Conservation (phyloP, 495 filamentous ascomycete genomes). For the Neohortaea acidophila region DNA sequence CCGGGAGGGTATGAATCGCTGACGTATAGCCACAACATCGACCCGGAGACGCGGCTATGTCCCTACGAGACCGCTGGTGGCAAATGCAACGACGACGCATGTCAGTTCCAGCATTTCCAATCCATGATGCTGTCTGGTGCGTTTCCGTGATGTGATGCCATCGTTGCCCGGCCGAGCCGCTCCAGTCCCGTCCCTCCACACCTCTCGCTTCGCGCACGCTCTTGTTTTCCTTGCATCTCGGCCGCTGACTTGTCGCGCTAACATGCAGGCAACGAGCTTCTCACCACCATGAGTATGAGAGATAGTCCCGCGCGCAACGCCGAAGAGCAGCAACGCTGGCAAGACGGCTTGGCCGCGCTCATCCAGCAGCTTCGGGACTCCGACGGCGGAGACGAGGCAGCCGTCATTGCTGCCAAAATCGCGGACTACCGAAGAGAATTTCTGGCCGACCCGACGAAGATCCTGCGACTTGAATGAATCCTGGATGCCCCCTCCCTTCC, state of each 20-base stretch:
- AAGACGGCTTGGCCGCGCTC: constrained; percentile 56
- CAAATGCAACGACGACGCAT: constrained; percentile 57
- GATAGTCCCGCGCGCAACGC: constrained; percentile 45
- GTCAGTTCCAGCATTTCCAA: constrained; percentile 65
- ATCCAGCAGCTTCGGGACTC: constrained; percentile 59
- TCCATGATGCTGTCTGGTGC: constrained; percentile 67
- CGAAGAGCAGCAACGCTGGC: constrained; percentile 57
- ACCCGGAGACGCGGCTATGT: constrained; percentile 58
- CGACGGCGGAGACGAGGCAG: constrained; percentile 58
- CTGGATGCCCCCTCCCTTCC: too few relatives aligned
- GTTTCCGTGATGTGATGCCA: too few relatives aligned
- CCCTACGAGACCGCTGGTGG: constrained; percentile 56
- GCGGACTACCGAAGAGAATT: constrained; percentile 63
- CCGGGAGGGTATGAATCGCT: constrained; percentile 68
- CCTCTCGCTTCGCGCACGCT: constrained; percentile 2
- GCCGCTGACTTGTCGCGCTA: constrained; percentile 10
- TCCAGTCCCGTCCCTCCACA: too few relatives aligned
- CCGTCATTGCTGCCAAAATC: constrained; percentile 65
- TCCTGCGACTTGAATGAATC: constrained; percentile 16
- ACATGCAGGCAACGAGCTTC: constrained; percentile 13
- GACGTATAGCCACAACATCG: constrained; percentile 82
- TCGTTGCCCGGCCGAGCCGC: too few relatives aligned
- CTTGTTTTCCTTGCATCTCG: not conserved
- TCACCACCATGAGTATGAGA: constrained; percentile 22
- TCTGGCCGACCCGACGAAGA: constrained; percentile 35